Percentiles rank a stretch among this genome's conserved stretches.
These are phyloP conservation scores for Aspergillus proliferans DNA, from an alignment of 2,329 filamentous ascomycete genomes.

Conservation along the genomic window DNA sequence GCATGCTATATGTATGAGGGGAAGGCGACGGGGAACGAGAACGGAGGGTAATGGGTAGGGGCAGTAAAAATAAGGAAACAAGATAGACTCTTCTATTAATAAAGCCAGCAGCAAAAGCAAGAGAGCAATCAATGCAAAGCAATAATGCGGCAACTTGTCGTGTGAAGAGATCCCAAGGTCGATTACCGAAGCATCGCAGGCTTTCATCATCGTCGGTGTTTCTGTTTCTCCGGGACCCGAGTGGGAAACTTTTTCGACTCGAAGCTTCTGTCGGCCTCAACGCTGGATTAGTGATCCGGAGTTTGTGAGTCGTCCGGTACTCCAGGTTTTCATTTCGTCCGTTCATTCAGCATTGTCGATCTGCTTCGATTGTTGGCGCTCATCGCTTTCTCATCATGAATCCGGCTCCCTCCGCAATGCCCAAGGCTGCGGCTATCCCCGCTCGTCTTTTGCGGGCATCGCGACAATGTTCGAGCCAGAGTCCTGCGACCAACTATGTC, in stretches of 20 bases:
- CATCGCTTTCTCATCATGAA: constrained; percentile 29
- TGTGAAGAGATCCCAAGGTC: constrained; percentile 12
- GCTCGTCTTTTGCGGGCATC: constrained; percentile 38
- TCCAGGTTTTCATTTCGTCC: too few relatives aligned
- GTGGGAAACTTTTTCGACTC: constrained; percentile 31
- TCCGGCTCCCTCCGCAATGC: constrained; percentile 33
- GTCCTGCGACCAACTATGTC: constrained; percentile 16
- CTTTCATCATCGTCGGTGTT: constrained; percentile 27
- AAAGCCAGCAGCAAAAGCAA: not conserved
- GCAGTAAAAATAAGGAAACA: constrained; percentile 4
- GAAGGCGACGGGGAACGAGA: not conserved
- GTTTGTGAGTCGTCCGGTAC: not conserved
- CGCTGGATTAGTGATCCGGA: not conserved
- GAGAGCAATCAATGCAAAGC: not conserved
- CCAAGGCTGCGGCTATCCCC: constrained; percentile 38
- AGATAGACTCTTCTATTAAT: not conserved
- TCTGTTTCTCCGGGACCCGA: constrained; percentile 13
- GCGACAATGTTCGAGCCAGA: constrained; percentile 33
- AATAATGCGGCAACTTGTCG: not conserved
- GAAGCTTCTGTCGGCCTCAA: constrained; percentile 21
- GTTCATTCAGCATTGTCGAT: too few relatives aligned
- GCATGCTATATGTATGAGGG: constrained; percentile 45
- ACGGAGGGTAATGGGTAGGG: constrained; percentile 3
- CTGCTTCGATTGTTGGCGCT: not conserved
- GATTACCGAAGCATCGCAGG: constrained; percentile 26